phyloP scores from a whole-genome alignment of 2,329 filamentous ascomycete species.

The Fusarium staphyleae region DNA sequence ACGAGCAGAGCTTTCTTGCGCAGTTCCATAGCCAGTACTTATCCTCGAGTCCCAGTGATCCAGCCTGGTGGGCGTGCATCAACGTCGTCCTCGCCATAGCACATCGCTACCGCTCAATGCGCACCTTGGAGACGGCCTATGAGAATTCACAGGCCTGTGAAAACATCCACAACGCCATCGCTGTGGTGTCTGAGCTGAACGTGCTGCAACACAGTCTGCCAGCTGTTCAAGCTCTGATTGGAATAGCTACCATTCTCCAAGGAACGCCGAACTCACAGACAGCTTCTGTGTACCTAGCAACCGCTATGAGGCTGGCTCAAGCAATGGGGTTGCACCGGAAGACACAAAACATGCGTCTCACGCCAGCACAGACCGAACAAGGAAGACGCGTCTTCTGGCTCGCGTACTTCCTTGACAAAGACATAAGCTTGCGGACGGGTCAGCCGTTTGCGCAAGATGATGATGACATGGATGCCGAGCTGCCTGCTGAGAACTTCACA shows the following conservation, averaged over 20 bases:
- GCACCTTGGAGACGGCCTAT: slow-evolving; percentile 15
- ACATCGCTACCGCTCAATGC: slow-evolving; percentile 33
- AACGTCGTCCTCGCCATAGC: slow-evolving; percentile 36
- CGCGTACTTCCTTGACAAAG: slow-evolving; percentile 36
- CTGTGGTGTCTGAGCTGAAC: slow-evolving; percentile 32
- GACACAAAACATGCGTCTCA: slow-evolving; percentile 3
- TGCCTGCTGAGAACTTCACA: slow-evolving; percentile 20
- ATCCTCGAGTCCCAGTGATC: slow-evolving; percentile 11
- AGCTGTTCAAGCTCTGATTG: slow-evolving; percentile 37
- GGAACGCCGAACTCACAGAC: slow-evolving; percentile 35
- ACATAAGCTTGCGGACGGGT: slow-evolving; percentile 37
- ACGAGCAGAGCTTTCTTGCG: slow-evolving; percentile 22
- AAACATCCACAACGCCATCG: slow-evolving; percentile 33
- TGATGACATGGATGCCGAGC: slow-evolving; percentile 40
- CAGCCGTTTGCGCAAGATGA: slow-evolving; percentile 38
- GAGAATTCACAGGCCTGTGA: slow-evolving; percentile 26
- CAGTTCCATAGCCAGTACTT: slow-evolving; percentile 25
- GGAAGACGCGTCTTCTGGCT: slow-evolving; percentile 39
- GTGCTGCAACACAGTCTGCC: slow-evolving; percentile 18
- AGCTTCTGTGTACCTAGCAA: slow-evolving; percentile 29
- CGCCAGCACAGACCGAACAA: slow-evolving; percentile 16
- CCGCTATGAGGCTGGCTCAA: slow-evolving; percentile 36
- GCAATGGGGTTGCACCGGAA: slow-evolving; percentile 34
- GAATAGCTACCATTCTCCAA: slow-evolving; percentile 36
- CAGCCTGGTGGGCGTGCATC: slow-evolving; percentile 38